Percentiles rank a stretch among this genome's conserved stretches.
Conservation (phyloP, 495 filamentous ascomycete species). For the Platismatia glauca region DNA sequence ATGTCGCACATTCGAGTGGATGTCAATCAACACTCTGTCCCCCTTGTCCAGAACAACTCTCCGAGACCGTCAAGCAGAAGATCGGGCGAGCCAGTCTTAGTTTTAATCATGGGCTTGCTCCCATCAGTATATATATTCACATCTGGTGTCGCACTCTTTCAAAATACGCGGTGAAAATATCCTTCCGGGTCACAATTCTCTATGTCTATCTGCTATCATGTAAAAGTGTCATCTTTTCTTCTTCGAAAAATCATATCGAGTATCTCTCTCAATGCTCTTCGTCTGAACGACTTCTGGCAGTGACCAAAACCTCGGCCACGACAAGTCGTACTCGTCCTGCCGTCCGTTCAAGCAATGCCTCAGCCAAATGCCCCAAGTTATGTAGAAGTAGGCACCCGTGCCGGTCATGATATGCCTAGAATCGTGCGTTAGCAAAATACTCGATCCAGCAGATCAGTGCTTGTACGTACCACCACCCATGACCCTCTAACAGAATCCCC, state of each 20-base stretch:
- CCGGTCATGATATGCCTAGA: conserved; percentile 58
- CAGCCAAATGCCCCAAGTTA: conserved; percentile 81
- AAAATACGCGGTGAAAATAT: neutral
- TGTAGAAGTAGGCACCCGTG: conserved; percentile 70
- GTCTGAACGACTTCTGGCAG: conserved; percentile 56
- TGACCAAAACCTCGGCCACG: conserved; percentile 59
- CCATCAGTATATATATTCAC: neutral
- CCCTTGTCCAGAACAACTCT: neutral
- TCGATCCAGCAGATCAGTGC: conserved; percentile 19
- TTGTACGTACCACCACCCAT: conserved; percentile 89
- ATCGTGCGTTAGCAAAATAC: conserved; percentile 9
- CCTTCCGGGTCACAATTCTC: neutral
- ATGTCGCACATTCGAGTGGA: neutral
- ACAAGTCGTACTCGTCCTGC: conserved; percentile 65
- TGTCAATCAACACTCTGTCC: neutral
- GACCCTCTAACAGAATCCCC: conserved; percentile 83
- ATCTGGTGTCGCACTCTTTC: neutral
- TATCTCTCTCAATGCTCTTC: conserved; percentile 26
- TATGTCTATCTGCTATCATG: conserved; percentile 14
- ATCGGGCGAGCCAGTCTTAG: neutral
- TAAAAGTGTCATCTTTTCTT: conserved; percentile 32
- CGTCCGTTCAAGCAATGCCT: conserved; percentile 68
- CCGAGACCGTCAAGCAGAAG: neutral
- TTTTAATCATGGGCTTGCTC: neutral
- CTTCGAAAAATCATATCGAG: conserved; percentile 28